Base-by-base conservation (phyloP, 768 basidiomycete genomes). In the Sarcomyxa edulis region DNA sequence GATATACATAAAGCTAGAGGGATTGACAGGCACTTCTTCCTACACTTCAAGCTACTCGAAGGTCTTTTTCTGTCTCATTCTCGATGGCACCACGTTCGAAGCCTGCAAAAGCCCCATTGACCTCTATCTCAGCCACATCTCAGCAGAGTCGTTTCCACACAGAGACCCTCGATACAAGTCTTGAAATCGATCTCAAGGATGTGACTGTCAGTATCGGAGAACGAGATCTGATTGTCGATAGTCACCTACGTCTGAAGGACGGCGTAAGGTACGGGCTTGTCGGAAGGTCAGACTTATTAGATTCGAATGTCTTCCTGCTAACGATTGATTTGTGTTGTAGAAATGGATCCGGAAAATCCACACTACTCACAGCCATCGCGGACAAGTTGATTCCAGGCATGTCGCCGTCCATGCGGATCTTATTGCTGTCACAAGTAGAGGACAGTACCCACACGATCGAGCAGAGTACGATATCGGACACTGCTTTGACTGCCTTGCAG, bases 331-430 rank as follows among this genome's bases (percentile, higher is more conserved):
- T 6, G 19, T 18, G 26, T 10, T 12, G 9, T 12, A 42, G 40
- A 34, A 46, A 46, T 30, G 45, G 45, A 28, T 35, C 35, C 2
- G 45, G 45, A 31, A 46, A 46, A 43, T 46, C 45, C 4, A 42
- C n/a, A n/a, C 55, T 73, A 1, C 45, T 74, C 18, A 56, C 55
- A 10, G 69, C 69, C 9, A 45, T 75, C 19, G 54, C 57, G 3
- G 65, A 72, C 15, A 58, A 64, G 25, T 52, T 66, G 23, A 71
- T 76, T 28, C 72, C 73, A 0, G 74, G 72, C 9, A 42, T 74
- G 12, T 53, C 59, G 10, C 55, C 59, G 42, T 58, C 57, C 30
- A 35, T 72, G 16, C 57, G 59, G 2, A 68, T 76, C 34, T 54
- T 68, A 1, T 56, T 74, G n/a, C 60, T 75, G 6, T 60, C 62